Base-by-base conservation (phyloP, 257 asterid genomes). In the Scutellaria barbata region DNA sequence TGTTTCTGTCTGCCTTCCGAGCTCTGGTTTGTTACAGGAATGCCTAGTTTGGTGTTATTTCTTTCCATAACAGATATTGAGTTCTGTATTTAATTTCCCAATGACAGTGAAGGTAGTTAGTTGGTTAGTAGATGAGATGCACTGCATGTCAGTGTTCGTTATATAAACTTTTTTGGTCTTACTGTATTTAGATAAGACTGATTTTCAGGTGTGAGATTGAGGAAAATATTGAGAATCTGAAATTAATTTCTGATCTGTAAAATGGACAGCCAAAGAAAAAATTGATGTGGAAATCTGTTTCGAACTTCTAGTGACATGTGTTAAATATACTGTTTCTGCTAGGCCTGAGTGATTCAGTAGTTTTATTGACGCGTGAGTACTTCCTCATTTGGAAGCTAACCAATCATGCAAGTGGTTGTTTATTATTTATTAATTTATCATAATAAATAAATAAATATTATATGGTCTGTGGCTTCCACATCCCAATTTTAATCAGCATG, bases 221-320 rank as follows among this genome's bases (percentile, higher is more conserved):
- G 47, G 72, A 48, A 71, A 33, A 45, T 52, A 41, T 25, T 5
- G 30, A 8, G 63, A 14, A 76, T 74, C 50, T 77, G 66, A 18
- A 60, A 47, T 50, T 68, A 47, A 41, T 20, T 68, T 62, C 13
- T 35, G 45, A 41, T 52, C 48, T 39, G 25, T 51, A 8, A 18
- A 2, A 47, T 65, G 52, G 52, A 39, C 14, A 30, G 69, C 53
- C 47, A 9, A 9, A 9, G 48, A 43, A 58, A 61, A 3, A 12
- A 22, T 5, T 54, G 14, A 45, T 40, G 46, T 17, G 35, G 39
- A 66, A 50, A 66, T 50, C 39, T 68, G 61, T 11, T 64, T 58
- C 64, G 63, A 46, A 71, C 64, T 72, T 67, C 53, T 50, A 16
- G 58, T 43, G 65, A 64, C 66, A 70, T 14, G 8, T 74, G 70